A percentile compares a stretch with the other conserved stretches of the same genome.
Conservation (phyloP, 164 flowering plant genomes). For the Kalanchoe fedtschenkoi region DNA sequence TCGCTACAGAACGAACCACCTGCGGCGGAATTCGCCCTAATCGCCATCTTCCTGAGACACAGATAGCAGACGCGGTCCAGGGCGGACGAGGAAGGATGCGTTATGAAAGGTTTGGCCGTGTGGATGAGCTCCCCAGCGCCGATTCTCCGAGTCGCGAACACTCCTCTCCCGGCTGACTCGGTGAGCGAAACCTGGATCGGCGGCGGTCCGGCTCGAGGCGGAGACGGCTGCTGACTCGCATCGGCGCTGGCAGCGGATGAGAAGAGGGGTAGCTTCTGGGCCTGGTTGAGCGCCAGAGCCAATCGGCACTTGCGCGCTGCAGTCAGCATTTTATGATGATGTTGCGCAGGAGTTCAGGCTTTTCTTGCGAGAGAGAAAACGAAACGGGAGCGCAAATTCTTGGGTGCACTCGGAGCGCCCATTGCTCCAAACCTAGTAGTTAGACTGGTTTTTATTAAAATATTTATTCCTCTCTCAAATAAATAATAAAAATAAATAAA, state of each 20-base stretch:
- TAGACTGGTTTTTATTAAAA: too few relatives aligned
- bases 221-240: neutral
- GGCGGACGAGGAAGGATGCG: slow-evolving; percentile 57
- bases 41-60: slow-evolving; percentile 30
- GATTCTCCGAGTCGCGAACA: slow-evolving; percentile 71
- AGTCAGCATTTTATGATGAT: slow-evolving; percentile 1
- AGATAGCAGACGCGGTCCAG: slow-evolving; percentile 38
- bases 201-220: slow-evolving; percentile 41
- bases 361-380: too few relatives aligned
- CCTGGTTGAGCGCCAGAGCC: neutral
- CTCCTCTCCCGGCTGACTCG: slow-evolving; percentile 79
- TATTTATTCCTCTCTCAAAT: too few relatives aligned
- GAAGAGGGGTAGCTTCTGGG: neutral
- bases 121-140: slow-evolving; percentile 71
- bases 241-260: neutral
- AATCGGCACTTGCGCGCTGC: neutral
- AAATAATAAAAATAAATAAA: too few relatives aligned
- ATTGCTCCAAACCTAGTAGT: too few relatives aligned
- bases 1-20: slow-evolving; percentile 43
- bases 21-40: neutral
- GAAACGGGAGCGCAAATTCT: too few relatives aligned
- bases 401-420: too few relatives aligned
- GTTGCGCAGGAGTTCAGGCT: too few relatives aligned
- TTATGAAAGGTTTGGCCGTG: slow-evolving; percentile 58
- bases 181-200: slow-evolving; percentile 69